Evolutionary conservation across 768 basidiomycete genomes (phyloP).

Genomic region (Lactarius hatsudake): DNA sequence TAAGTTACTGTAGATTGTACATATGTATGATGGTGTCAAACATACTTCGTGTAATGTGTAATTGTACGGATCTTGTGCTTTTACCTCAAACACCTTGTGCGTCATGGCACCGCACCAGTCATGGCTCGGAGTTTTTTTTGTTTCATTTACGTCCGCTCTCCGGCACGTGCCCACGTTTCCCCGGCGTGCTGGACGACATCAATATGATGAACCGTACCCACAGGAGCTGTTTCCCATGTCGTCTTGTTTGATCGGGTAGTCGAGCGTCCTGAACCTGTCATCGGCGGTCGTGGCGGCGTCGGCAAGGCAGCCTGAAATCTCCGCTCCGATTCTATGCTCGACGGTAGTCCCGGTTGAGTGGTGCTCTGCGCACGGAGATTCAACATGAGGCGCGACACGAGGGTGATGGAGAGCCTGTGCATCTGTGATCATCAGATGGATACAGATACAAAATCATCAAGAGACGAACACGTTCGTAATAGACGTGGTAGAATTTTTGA

Average conservation of each 20-base stretch:
- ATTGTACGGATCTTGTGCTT: neutral
- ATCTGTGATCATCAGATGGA: neutral
- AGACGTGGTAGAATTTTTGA: slow-evolving; percentile 5
- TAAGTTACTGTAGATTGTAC: neutral
- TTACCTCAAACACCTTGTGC: neutral
- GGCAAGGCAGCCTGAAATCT: slow-evolving; percentile 9
- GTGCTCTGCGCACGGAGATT: slow-evolving; percentile 14
- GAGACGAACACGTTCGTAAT: slow-evolving; percentile 21
- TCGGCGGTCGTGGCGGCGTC: neutral
- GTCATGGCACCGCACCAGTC: neutral
- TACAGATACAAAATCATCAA: neutral
- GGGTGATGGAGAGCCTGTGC: slow-evolving; percentile 13
- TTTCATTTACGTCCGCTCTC: too few relatives aligned
- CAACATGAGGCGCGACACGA: slow-evolving; percentile 21
- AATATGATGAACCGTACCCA: neutral
- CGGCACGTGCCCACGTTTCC: neutral
- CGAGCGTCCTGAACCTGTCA: neutral
- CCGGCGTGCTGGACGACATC: neutral
- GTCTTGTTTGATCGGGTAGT: neutral
- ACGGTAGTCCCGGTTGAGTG: neutral
- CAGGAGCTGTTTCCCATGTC: neutral
- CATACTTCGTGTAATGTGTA: neutral
- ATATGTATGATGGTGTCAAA: neutral
- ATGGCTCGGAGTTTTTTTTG: neutral
- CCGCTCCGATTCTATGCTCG: slow-evolving; percentile 8